Conservation (phyloP, 805 yeast genomes). For the Wickerhamomyces rabaulensis region DNA sequence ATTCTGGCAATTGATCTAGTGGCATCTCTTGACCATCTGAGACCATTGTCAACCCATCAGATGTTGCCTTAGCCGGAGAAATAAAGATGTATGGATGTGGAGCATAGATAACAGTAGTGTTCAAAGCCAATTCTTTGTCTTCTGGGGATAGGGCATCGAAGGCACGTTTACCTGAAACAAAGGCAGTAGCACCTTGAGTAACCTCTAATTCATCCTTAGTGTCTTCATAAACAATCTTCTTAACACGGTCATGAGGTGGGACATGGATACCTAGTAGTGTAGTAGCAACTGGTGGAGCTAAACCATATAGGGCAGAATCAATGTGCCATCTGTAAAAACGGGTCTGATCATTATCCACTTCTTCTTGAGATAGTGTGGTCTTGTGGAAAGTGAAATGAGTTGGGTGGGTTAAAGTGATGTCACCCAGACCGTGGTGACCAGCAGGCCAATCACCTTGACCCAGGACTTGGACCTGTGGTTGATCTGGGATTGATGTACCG, state of each 20-base stretch:
- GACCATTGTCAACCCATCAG: conserved; percentile 83
- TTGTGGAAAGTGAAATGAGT: conserved; percentile 80
- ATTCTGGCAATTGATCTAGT: conserved; percentile 66
- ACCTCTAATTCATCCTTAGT: conserved; percentile 58
- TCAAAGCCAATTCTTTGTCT: conserved; percentile 69
- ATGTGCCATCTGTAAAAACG: conserved; percentile 93
- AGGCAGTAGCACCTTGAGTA: conserved; percentile 86
- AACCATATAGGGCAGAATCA: conserved; percentile 81
- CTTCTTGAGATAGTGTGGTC: conserved; percentile 53
- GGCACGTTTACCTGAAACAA: conserved; percentile 79
- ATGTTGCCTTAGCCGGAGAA: conserved; percentile 73
- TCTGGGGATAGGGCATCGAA: conserved; percentile 60
- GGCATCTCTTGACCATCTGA: conserved; percentile 69
- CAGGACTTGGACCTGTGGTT: conserved; percentile 86
- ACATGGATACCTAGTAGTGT: conserved; percentile 79
- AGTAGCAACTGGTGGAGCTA: conserved; percentile 83
- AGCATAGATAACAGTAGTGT: conserved; percentile 81
- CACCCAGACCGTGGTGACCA: conserved; percentile 51
- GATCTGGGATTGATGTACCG: conserved; percentile 71
- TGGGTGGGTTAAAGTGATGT: conserved; percentile 70
- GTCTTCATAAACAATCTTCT: conserved; percentile 61
- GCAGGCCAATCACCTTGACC: conserved; percentile 74
- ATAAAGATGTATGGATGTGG: conserved; percentile 91
- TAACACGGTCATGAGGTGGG: conserved; percentile 62
- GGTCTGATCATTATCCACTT: conserved; percentile 58